Percentiles rank a stretch among this genome's conserved stretches.
Evolutionary conservation across 305 asterid species (phyloP).

Genomic region (Rubia tinctorum): DNA sequence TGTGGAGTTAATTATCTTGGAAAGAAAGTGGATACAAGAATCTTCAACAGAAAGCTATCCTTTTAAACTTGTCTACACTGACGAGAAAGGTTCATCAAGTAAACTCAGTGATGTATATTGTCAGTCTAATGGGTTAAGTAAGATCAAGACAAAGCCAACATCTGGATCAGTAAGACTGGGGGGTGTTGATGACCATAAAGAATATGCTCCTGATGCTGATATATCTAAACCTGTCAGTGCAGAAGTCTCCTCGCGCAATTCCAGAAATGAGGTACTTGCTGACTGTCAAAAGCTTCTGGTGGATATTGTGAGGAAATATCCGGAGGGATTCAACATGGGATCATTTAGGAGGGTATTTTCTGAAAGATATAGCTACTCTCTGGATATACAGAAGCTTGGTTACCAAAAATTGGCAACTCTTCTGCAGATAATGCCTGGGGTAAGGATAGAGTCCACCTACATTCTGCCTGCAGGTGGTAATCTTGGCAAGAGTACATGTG

Average conservation of each 20-base stretch:
- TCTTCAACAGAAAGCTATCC: conserved; percentile 39
- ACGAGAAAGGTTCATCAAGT: conserved; percentile 24
- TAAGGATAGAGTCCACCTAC: conserved; percentile 40
- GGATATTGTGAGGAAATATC: conserved; percentile 55
- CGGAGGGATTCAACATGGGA: conserved; percentile 60
- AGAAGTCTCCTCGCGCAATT: conserved; percentile 35
- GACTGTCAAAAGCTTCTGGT: conserved; percentile 67
- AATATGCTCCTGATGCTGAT: conserved; percentile 45
- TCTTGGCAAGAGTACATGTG: conserved; percentile 27
- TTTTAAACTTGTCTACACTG: conserved; percentile 34
- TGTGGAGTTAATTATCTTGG: conserved; percentile 58
- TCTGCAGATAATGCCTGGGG: conserved; percentile 57
- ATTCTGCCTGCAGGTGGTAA: conserved; percentile 43
- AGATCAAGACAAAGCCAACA: conserved; percentile 22
- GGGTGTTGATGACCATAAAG: conserved; percentile 32
- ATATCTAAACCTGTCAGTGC: conserved; percentile 32
- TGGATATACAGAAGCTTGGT: conserved; percentile 68
- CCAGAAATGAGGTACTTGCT: conserved; percentile 40
- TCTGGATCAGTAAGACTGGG: conserved; percentile 13
- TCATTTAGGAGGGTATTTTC: conserved; percentile 53
- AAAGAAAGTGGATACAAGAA: conserved; percentile 81
- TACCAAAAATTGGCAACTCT: conserved; percentile 52
- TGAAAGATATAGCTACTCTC: conserved; percentile 57
- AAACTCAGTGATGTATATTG: conserved; percentile 21
- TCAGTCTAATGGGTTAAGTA: conserved; percentile 44